Evolutionary conservation across 2,329 filamentous ascomycete species (phyloP).

Genomic region (Alternaria ethzedia): DNA sequence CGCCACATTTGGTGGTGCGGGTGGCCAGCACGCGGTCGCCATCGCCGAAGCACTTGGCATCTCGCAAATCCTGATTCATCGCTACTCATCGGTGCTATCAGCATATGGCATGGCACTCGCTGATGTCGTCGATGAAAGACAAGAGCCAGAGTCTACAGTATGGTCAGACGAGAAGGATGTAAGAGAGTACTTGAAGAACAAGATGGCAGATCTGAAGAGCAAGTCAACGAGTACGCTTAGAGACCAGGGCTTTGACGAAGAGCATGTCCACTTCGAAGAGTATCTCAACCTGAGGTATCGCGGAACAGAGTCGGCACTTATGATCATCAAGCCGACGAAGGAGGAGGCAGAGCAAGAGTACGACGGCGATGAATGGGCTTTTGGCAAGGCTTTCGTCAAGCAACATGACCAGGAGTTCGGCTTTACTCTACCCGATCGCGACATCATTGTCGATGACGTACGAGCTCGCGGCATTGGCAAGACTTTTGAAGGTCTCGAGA

Average conservation of each 20-base stretch:
- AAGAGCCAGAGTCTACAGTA: conserved; percentile 72
- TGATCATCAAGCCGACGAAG: conserved; percentile 77
- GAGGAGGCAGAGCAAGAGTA: conserved; percentile 67
- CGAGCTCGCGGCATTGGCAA: conserved; percentile 88
- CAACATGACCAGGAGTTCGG: conserved; percentile 94
- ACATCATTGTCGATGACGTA: conserved; percentile 90
- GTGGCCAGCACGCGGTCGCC: conserved; percentile 89
- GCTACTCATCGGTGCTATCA: conserved; percentile 87
- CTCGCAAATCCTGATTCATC: conserved; percentile 81
- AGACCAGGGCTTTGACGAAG: conserved; percentile 79
- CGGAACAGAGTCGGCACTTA: conserved; percentile 88
- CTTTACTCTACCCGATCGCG: conserved; percentile 82
- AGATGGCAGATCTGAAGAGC: conserved; percentile 80
- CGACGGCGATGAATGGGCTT: conserved; percentile 76
- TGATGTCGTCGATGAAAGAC: conserved; percentile 89
- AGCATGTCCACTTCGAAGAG: conserved; percentile 82
- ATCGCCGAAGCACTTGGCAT: conserved; percentile 87
- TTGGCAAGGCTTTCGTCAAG: conserved; percentile 81
- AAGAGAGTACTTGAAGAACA: conserved; percentile 68
- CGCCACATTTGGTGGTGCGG: conserved; percentile 90
- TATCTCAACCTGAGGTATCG: conserved; percentile 94
- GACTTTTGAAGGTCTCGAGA: conserved; percentile 78
- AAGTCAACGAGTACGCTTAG: conserved; percentile 71
- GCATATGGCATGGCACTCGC: conserved; percentile 93
- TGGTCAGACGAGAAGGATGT: conserved; percentile 66